These are phyloP conservation scores for Talaromyces liani DNA, from an alignment of 495 filamentous ascomycete species.

Conservation along the genomic window DNA sequence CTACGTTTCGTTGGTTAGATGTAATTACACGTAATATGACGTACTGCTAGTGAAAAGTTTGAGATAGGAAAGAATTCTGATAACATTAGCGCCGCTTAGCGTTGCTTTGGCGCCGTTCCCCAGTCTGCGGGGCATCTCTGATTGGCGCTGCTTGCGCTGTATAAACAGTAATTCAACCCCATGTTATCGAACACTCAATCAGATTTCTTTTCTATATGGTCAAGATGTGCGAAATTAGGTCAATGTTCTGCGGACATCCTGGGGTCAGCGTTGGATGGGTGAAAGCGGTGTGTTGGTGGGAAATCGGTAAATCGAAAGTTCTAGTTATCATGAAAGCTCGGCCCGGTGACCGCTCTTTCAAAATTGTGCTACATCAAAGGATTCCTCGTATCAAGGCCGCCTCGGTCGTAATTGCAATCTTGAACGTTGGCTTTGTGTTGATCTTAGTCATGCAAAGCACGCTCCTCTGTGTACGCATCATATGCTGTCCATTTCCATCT, in stretches of 20 bases:
- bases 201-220: no score
- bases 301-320: neutral
- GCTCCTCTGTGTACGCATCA: neutral
- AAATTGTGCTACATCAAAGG: neutral
- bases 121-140: neutral
- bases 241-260: no score
- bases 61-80: neutral
- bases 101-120: neutral
- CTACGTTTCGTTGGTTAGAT: neutral
- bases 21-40: neutral
- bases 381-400: neutral
- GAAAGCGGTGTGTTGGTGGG: neutral
- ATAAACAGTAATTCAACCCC: conserved; percentile 1
- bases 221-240: no score
- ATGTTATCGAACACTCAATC: neutral
- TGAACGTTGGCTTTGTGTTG: neutral
- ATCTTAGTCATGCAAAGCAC: neutral
- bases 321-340: neutral
- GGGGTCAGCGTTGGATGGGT: neutral
- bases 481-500: neutral
- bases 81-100: conserved; percentile 1
- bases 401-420: neutral
- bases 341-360: conserved; percentile 3
- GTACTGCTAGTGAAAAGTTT: neutral
- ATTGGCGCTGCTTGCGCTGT: neutral